A percentile compares a stretch with the other conserved stretches of the same genome.
These are phyloP conservation scores for Warburgia ugandensis DNA, from an alignment of 164 flowering plant genomes.

Conservation along the genomic window DNA sequence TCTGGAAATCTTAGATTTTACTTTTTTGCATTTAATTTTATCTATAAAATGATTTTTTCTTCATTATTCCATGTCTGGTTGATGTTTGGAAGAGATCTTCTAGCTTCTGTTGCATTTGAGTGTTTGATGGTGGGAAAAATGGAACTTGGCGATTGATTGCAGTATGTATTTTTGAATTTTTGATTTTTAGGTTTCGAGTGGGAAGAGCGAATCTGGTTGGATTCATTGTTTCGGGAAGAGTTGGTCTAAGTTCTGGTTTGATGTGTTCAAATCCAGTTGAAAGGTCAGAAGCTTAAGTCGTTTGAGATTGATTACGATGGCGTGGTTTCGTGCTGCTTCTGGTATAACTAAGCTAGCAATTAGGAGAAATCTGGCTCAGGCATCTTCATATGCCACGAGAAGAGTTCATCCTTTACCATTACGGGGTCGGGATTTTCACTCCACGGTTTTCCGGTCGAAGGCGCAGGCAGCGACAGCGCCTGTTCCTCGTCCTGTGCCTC, in stretches of 20 bases:
- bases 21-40: no score
- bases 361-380: conserved; percentile 45
- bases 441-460: conserved; percentile 39
- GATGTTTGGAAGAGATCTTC: no score
- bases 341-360: conserved; percentile 56
- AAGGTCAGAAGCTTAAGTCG: no score
- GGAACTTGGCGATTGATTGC: no score
- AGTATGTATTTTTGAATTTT: no score
- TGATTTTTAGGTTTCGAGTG: not conserved
- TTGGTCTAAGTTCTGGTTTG: not conserved
- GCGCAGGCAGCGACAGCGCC: conserved; percentile 56
- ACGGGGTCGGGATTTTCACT: conserved; percentile 41
- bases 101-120: no score
- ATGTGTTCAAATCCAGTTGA: not conserved
- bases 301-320: no score
- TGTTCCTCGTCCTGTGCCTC: conserved; percentile 82
- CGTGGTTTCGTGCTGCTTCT: conserved; percentile 75
- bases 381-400: conserved; percentile 19
- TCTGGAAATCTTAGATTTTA: no score
- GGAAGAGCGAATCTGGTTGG: not conserved
- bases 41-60: no score
- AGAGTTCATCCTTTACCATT: conserved; percentile 33
- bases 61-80: no score
- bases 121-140: no score
- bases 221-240: not conserved